A percentile compares a stretch with the other conserved stretches of the same genome.
phyloP scores from a whole-genome alignment of 2,329 filamentous ascomycete genomes.

The Verticillium longisporum region DNA sequence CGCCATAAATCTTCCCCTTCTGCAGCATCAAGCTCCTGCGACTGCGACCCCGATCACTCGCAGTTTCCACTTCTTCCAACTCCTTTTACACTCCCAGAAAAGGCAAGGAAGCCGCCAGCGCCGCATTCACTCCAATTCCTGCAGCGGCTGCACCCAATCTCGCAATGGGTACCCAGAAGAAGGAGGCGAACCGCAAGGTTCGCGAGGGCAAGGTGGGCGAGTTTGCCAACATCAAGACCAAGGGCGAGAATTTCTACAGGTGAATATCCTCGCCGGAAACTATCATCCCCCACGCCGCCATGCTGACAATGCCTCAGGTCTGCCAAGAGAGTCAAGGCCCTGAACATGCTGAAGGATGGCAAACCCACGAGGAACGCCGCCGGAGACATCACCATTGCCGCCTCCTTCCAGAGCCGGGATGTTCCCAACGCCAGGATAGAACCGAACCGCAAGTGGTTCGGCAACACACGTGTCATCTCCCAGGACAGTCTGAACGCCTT shows the following conservation, averaged over 20 bases:
- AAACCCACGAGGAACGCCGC: conserved; percentile 73
- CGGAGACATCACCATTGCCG: conserved; percentile 80
- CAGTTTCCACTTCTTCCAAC: conserved; percentile 1
- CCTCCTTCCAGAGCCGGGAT: conserved; percentile 76
- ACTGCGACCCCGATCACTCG: background rate
- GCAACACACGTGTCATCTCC: conserved; percentile 82
- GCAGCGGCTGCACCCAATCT: background rate
- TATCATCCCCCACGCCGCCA: no score
- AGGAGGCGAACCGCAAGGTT: conserved; percentile 75
- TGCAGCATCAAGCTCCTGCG: conserved; percentile 1
- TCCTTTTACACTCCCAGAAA: conserved; percentile 15
- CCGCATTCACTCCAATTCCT: conserved; percentile 1
- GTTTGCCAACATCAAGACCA: conserved; percentile 86
- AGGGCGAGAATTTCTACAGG: conserved; percentile 98
- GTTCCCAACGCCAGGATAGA: conserved; percentile 80
- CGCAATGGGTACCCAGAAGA: conserved; percentile 82
- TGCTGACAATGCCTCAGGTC: conserved; percentile 24
- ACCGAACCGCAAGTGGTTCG: conserved; percentile 97
- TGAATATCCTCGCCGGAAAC: conserved; percentile 25
- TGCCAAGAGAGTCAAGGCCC: conserved; percentile 81
- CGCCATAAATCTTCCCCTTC: conserved; percentile 12
- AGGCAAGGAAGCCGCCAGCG: background rate
- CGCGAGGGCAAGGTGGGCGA: conserved; percentile 80
- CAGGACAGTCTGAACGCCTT: conserved; percentile 85
- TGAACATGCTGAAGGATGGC: conserved; percentile 89